These are phyloP conservation scores for Cryptococcus neoformans DNA, from an alignment of 1,284 basidiomycete species.

Conservation along the genomic window DNA sequence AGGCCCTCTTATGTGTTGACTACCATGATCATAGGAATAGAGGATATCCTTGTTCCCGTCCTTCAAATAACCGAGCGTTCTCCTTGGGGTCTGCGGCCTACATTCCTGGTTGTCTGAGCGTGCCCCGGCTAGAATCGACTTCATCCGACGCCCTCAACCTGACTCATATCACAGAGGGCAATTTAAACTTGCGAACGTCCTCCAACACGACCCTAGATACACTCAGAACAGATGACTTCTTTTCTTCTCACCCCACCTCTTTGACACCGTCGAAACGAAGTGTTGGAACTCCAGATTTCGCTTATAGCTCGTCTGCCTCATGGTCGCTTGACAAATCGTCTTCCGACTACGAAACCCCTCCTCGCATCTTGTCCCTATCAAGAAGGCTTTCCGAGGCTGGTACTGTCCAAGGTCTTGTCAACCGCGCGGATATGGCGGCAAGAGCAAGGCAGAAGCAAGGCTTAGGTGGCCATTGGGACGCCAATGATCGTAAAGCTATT, in stretches of 20 bases:
- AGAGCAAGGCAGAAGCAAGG: constrained; percentile 24
- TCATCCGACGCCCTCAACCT: constrained; percentile 10
- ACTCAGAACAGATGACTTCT: constrained; percentile 6
- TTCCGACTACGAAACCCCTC: constrained; percentile 1
- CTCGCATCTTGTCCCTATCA: constrained; percentile 13
- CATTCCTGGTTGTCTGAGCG: constrained; percentile 6
- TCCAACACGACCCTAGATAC: constrained; percentile 3
- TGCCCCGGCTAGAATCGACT: neutral
- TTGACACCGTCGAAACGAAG: neutral
- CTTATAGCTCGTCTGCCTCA: neutral
- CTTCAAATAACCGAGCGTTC: constrained; percentile 1
- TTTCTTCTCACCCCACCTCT: constrained; percentile 1
- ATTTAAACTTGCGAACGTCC: neutral
- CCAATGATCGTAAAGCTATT: constrained; percentile 28
- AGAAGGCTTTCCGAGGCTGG: constrained; percentile 20
- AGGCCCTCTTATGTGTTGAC: constrained; percentile 12
- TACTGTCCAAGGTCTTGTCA: constrained; percentile 25
- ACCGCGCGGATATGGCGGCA: constrained; percentile 26
- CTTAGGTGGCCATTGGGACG: constrained; percentile 17
- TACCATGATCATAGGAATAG: neutral
- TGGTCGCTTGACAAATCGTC: neutral
- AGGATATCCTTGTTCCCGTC: neutral
- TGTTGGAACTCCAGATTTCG: neutral
- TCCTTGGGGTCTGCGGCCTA: constrained; percentile 23
- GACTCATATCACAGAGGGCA: neutral